Percentiles rank a stretch among this genome's conserved stretches.
Conservation (phyloP, 352 stramenopile genomes). For the Pythium sukuiense region DNA sequence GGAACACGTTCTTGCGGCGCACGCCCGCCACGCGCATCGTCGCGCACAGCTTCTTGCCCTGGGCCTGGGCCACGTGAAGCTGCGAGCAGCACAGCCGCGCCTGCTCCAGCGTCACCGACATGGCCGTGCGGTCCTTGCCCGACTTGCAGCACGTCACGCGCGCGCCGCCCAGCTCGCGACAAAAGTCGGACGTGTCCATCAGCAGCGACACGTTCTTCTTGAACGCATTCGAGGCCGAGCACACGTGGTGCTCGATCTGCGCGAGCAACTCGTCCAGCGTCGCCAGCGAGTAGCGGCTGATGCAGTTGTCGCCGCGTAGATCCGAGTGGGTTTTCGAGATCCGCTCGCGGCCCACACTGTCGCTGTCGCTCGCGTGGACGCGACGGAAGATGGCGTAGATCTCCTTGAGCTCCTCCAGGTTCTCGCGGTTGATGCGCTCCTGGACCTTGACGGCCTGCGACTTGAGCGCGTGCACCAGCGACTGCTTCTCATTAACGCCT, state of each 20-base stretch:
- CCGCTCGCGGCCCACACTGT: conserved; percentile 26
- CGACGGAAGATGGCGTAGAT: conserved; percentile 59
- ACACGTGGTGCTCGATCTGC: conserved; percentile 77
- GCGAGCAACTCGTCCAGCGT: conserved; percentile 63
- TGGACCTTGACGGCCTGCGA: conserved; percentile 73
- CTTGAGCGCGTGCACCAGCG: conserved; percentile 78
- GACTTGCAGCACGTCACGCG: conserved; percentile 97
- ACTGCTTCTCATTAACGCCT: conserved; percentile 86
- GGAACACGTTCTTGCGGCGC: conserved; percentile 76
- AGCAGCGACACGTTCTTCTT: conserved; percentile 83
- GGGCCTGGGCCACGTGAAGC: conserved; percentile 53
- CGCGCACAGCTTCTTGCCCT: conserved; percentile 45
- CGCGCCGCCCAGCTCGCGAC: conserved; percentile 84
- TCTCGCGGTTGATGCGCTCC: conserved; percentile 82
- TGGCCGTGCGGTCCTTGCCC: conserved; percentile 97
- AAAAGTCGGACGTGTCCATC: conserved; percentile 85
- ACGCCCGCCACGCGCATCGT: conserved; percentile 80
- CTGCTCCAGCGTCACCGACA: conserved; percentile 96
- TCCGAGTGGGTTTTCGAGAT: conserved; percentile 27
- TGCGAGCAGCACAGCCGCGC: conserved; percentile 58
- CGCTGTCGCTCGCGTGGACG: conserved; percentile 40
- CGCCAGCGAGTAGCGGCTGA: conserved; percentile 40
- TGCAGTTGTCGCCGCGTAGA: conserved; percentile 7
- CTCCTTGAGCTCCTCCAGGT: conserved; percentile 60
- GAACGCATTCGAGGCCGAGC: conserved; percentile 60